Evolutionary conservation across 2,329 filamentous ascomycete species (phyloP), one percentile per base, ranked within the genome.

Genomic region (Fusarium sp.): DNA sequence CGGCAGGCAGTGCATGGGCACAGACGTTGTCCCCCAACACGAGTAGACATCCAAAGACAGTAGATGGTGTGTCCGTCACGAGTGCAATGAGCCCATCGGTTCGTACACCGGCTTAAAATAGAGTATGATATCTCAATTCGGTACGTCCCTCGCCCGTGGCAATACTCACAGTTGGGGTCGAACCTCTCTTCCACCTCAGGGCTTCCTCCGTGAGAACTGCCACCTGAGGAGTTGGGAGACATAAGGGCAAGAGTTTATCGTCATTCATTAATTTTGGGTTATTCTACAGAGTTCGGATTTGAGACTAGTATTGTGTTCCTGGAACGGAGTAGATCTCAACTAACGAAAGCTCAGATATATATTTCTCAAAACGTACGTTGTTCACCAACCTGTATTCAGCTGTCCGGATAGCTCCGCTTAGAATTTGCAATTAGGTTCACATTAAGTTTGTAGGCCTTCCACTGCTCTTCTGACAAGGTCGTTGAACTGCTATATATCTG

Each of bases 251-350:
- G 4, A 13, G 6, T 15, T 2, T 11, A 26, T 23, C 23, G 18
- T 6, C 30, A 6, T 12, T 18, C 7, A 18, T 45, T 10, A 16
- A 8, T 9, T 10, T 9, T 18, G n/a, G 13, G 26, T 9, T 45
- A 9, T 31, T 31, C 6, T 45, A 18, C 12, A 4, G 12, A 30
- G 30, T 30, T 45, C 18, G 4, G 42, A 4, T 18, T 15, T 13
- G 11, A 31, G 2, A 16, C n/a, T 6, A 20, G 31, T 18, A 1
- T 8, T 16, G 8, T n/a, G 16, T 8, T 42, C 6, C 3, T 16
- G 13, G 15, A 8, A 16, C 6, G 15, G 4, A 0, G 8, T 13
- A 9, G n/a, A 31, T 18, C 5, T 13, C 26, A 5, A 6, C 1
- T 6, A 30, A 18, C 6, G 11, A 45, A 13, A 8, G 9, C 4